A percentile compares a stretch with the other conserved stretches of the same genome.
phyloP scores from a whole-genome alignment of 768 basidiomycete genomes.

The Rhodotorula sphaerocarpa region DNA sequence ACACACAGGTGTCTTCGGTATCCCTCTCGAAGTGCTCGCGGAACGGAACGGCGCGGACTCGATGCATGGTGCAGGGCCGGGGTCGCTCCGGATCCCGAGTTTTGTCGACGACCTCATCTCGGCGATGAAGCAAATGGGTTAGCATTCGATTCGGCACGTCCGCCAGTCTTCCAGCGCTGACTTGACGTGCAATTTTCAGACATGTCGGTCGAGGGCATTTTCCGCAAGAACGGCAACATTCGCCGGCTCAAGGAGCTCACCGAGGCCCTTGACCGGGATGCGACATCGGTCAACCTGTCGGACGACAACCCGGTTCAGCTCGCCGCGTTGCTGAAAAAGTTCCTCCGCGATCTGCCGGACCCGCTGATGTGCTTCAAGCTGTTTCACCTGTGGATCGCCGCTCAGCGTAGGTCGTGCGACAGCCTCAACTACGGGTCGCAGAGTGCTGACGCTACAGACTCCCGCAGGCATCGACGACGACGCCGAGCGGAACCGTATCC shows the following conservation, averaged over 20 bases:
- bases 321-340: conserved; percentile 93
- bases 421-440: neutral
- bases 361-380: conserved; percentile 91
- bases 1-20: conserved; percentile 74
- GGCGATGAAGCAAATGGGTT: conserved; percentile 99
- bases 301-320: conserved; percentile 95
- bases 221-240: conserved; percentile 97
- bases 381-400: conserved; percentile 75
- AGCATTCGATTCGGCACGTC: conserved; percentile 38
- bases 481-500: conserved; percentile 67
- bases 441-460: neutral
- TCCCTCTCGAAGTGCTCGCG: conserved; percentile 84
- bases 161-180: neutral
- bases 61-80: conserved; percentile 74
- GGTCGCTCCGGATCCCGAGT: conserved; percentile 79
- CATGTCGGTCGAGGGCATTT: conserved; percentile 98
- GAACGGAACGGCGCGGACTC: conserved; percentile 96
- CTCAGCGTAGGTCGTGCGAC: conserved; percentile 61
- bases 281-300: conserved; percentile 78
- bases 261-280: conserved; percentile 89
- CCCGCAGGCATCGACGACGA: conserved; percentile 61
- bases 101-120: conserved; percentile 98
- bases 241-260: conserved; percentile 80
- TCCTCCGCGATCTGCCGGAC: conserved; percentile 90
- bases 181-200: conserved; percentile 50